Percentiles rank a stretch among this genome's conserved stretches.
phyloP scores from a whole-genome alignment of 371 early-diverging fungal genomes.

The Mortierella sp. region DNA sequence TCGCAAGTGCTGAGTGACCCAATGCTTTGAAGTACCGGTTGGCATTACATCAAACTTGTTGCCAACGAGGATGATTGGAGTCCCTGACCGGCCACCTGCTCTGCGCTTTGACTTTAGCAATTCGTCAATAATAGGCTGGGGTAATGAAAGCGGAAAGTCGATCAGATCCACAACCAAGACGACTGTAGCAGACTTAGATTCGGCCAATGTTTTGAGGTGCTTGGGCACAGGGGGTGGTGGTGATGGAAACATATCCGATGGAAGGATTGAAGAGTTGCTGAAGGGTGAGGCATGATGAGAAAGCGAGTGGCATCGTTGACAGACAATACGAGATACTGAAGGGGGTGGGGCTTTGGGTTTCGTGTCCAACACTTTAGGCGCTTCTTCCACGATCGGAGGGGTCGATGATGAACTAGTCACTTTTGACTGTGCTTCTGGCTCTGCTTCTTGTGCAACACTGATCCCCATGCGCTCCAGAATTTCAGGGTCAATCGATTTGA shows the following conservation, averaged over 20 bases:
- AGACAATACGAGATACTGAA: conserved; percentile 17
- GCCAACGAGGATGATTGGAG: conserved; percentile 46
- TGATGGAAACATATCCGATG: conserved; percentile 33
- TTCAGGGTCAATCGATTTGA: conserved; percentile 32
- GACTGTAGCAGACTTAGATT: conserved; percentile 37
- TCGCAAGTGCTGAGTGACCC: conserved; percentile 15
- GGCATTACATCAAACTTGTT: conserved; percentile 53
- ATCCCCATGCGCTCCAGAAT: conserved; percentile 34
- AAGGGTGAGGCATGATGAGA: conserved; percentile 36
- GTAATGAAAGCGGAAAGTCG: conserved; percentile 45
- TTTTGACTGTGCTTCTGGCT: background rate
- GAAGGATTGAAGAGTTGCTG: conserved; percentile 12
- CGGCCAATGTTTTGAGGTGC: conserved; percentile 30
- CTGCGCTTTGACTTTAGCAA: conserved; percentile 17
- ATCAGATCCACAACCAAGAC: conserved; percentile 45
- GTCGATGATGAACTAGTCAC: too few species aligned
- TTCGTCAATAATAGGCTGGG: conserved; percentile 32
- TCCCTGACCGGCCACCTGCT: background rate
- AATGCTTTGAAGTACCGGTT: conserved; percentile 19
- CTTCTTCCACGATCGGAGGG: background rate
- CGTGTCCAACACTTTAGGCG: conserved; percentile 7
- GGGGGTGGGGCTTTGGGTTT: conserved; percentile 1
- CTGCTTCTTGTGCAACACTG: background rate
- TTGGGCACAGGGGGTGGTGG: conserved; percentile 39
- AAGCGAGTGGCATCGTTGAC: conserved; percentile 49